phyloP scores from a whole-genome alignment of 2,329 filamentous ascomycete species.

The Capronia coronata region DNA sequence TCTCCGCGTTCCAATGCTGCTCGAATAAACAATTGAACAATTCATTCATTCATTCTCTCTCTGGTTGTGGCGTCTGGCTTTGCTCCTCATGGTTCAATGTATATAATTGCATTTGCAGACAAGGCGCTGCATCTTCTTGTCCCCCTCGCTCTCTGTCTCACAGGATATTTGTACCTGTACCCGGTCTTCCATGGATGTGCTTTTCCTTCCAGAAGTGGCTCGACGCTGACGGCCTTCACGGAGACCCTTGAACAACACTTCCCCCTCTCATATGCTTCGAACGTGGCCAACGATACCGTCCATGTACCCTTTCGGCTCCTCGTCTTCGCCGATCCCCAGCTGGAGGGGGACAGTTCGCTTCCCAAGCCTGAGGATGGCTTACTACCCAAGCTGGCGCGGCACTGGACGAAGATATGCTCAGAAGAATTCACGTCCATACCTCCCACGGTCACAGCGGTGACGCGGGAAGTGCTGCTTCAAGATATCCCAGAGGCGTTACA shows the following conservation, averaged over 20 bases:
- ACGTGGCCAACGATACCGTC: background rate
- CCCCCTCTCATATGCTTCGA: slow-evolving; percentile 11
- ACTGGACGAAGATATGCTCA: slow-evolving; percentile 30
- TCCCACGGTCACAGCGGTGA: slow-evolving; percentile 1
- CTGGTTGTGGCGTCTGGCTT: background rate
- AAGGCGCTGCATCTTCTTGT: slow-evolving; percentile 47
- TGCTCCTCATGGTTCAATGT: slow-evolving; percentile 21
- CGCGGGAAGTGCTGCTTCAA: slow-evolving; percentile 46
- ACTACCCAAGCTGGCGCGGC: slow-evolving; percentile 37
- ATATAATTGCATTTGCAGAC: slow-evolving; percentile 13
- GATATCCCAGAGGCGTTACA: slow-evolving; percentile 64
- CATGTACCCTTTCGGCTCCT: slow-evolving; percentile 76
- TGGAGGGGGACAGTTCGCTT: slow-evolving; percentile 85
- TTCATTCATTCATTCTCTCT: too few species aligned
- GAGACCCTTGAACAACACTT: slow-evolving; percentile 37
- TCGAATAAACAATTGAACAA: too few species aligned
- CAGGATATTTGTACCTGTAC: slow-evolving; percentile 79
- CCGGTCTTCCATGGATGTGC: slow-evolving; percentile 72
- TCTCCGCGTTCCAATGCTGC: too few species aligned
- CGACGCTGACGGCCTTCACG: slow-evolving; percentile 29
- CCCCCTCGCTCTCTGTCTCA: slow-evolving; percentile 63
- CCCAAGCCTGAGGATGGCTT: slow-evolving; percentile 46
- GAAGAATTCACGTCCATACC: background rate
- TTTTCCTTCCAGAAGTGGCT: slow-evolving; percentile 56
- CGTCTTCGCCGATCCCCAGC: slow-evolving; percentile 82